Evolutionary conservation across 2,329 filamentous ascomycete species (phyloP).

Genomic region (Neopestalotiopsis clavispora): DNA sequence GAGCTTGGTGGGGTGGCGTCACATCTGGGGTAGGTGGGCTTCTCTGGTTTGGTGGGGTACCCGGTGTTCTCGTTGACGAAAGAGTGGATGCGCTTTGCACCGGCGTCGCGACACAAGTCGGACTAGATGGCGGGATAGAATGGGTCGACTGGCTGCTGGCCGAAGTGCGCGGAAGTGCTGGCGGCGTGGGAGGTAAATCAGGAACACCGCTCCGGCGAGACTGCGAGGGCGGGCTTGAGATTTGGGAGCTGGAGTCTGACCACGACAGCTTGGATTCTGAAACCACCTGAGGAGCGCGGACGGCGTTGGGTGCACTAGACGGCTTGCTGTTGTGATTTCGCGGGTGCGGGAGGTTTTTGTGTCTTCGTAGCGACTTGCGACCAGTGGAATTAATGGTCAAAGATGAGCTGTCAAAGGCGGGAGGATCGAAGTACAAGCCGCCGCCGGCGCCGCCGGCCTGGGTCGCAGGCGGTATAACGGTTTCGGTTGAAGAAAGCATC

Average conservation of each 20-base stretch:
- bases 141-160: slow-evolving; percentile 48
- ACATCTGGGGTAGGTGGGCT: slow-evolving; percentile 78
- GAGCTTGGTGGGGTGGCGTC: slow-evolving; percentile 66
- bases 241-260: slow-evolving; percentile 27
- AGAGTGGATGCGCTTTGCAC: slow-evolving; percentile 44
- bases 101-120: slow-evolving; percentile 42
- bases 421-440: slow-evolving; percentile 35
- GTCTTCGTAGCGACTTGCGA: slow-evolving; percentile 40
- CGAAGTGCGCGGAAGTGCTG: slow-evolving; percentile 62
- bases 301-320: slow-evolving; percentile 19
- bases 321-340: slow-evolving; percentile 28
- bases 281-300: slow-evolving; percentile 28
- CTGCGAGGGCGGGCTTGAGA: slow-evolving; percentile 45
- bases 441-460: slow-evolving; percentile 23
- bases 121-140: slow-evolving; percentile 48
- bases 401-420: slow-evolving; percentile 26
- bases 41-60: slow-evolving; percentile 67
- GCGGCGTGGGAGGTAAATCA: slow-evolving; percentile 66
- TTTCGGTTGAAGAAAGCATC: slow-evolving; percentile 35
- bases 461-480: slow-evolving; percentile 32
- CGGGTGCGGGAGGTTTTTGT: slow-evolving; percentile 45
- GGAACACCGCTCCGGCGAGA: slow-evolving; percentile 49
- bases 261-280: slow-evolving; percentile 37
- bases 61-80: slow-evolving; percentile 45
- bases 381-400: slow-evolving; percentile 28